A percentile compares a stretch with the other conserved stretches of the same genome.
These are phyloP conservation scores for Teratosphaeria destructans DNA, from an alignment of 2,329 filamentous ascomycete species.

Conservation along the genomic window DNA sequence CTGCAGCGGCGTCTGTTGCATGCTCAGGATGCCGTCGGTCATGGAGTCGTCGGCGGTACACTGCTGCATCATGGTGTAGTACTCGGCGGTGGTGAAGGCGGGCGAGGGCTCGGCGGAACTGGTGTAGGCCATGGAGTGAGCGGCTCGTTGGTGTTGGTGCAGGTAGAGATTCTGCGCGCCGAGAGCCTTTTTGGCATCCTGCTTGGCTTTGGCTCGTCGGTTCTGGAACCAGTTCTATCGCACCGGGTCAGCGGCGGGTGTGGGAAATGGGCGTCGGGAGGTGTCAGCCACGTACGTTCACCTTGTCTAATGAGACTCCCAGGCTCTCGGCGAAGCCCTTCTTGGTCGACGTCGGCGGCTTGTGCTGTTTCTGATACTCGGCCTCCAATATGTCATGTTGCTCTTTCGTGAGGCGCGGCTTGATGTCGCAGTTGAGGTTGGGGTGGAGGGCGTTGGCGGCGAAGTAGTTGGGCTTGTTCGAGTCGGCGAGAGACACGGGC, in stretches of 20 bases:
- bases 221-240: constrained; percentile 45
- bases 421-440: constrained; percentile 32
- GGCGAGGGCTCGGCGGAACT: constrained; percentile 24
- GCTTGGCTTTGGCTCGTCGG: constrained; percentile 42
- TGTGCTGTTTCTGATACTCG: constrained; percentile 38
- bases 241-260: constrained; percentile 20
- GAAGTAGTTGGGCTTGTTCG: constrained; percentile 9
- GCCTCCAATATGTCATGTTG: constrained; percentile 43
- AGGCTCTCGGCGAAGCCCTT: constrained; percentile 39
- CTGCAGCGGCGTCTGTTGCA: constrained; percentile 1
- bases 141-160: constrained; percentile 5
- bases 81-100: constrained; percentile 20
- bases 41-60: constrained; percentile 5
- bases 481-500: constrained; percentile 6
- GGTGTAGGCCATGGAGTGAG: constrained; percentile 9
- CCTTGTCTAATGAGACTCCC: constrained; percentile 42
- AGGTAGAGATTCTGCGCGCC: constrained; percentile 18
- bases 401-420: constrained; percentile 43
- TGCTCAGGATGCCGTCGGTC: constrained; percentile 1
- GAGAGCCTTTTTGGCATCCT: constrained; percentile 39
- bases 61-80: constrained; percentile 23
- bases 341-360: constrained; percentile 41
- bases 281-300: constrained; percentile 34
- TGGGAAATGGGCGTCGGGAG: neutral
- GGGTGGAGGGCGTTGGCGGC: constrained; percentile 10